Evolutionary conservation across 345 rosid genomes (phyloP).

Genomic region (Rubroshorea leprosula): DNA sequence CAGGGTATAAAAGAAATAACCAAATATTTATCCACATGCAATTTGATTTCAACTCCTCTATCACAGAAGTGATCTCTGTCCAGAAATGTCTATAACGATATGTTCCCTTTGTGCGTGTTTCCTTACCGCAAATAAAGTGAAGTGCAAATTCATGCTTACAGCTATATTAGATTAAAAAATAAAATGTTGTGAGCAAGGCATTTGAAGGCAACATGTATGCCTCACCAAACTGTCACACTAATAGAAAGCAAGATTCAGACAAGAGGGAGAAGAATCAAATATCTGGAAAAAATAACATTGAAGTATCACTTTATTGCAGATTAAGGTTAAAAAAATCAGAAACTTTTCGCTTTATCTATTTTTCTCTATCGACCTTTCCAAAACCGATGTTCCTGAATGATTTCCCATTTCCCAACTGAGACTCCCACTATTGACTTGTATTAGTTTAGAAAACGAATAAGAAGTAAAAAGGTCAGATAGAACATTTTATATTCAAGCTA

Average conservation of each 20-base stretch:
- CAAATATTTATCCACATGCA: too few species aligned
- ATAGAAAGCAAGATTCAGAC: background rate
- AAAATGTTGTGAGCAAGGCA: background rate
- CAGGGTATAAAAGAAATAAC: background rate
- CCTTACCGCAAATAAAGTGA: too few species aligned
- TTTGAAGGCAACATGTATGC: background rate
- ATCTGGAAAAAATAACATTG: background rate
- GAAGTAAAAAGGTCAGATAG: slow-evolving; percentile 3
- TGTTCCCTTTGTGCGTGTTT: too few species aligned
- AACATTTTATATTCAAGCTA: slow-evolving; percentile 10
- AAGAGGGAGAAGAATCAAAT: background rate
- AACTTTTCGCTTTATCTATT: too few species aligned
- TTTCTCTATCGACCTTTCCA: background rate
- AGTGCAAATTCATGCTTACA: too few species aligned
- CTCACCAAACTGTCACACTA: slow-evolving; percentile 4
- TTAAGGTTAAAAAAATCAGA: background rate
- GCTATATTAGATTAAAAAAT: background rate
- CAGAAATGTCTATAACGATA: too few species aligned
- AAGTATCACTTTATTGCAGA: background rate
- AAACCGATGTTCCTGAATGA: background rate
- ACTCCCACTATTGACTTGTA: background rate
- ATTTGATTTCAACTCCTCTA: background rate
- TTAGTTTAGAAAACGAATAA: background rate
- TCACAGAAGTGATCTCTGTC: background rate
- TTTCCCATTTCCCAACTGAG: too few species aligned